Conservation (phyloP, 306 rosid genomes). For the Cicer chorassanicum region DNA sequence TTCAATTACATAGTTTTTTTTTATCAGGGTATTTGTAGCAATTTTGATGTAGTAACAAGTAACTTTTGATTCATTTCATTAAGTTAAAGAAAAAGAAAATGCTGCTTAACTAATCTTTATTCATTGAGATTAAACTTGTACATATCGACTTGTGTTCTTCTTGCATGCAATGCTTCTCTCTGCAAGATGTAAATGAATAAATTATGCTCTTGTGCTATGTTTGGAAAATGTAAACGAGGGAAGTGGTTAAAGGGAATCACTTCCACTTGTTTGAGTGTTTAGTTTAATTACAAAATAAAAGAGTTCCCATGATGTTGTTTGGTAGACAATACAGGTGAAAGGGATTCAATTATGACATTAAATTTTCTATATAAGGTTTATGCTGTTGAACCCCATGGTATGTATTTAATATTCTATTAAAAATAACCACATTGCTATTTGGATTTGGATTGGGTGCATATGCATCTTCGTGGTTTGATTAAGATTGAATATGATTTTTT, state of each 20-base stretch:
- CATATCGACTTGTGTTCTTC: neutral
- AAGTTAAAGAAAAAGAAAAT: conserved; percentile 11
- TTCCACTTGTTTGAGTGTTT: neutral
- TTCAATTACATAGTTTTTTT: neutral
- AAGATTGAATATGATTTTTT: too few species aligned
- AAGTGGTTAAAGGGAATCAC: neutral
- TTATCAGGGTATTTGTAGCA: conserved; percentile 5
- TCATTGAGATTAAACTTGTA: neutral
- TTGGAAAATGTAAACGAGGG: neutral
- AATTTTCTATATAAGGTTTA: neutral
- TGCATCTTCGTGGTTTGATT: too few species aligned
- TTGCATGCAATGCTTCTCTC: neutral
- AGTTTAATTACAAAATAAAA: too few species aligned
- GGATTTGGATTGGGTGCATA: too few species aligned
- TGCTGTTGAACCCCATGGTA: neutral
- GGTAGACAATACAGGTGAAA: neutral
- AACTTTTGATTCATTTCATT: conserved; percentile 5
- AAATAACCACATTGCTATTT: too few species aligned
- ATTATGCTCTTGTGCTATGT: neutral
- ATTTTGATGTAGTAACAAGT: conserved; percentile 9
- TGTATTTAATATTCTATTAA: neutral
- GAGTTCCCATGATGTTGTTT: neutral
- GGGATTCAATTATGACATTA: neutral
- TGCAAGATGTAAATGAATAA: too few species aligned
- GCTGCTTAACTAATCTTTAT: conserved; percentile 10